Percentiles rank a stretch among this genome's conserved stretches.
Evolutionary conservation across 768 basidiomycete genomes (phyloP).

Genomic region (Cystofilobasidium ferigula): DNA sequence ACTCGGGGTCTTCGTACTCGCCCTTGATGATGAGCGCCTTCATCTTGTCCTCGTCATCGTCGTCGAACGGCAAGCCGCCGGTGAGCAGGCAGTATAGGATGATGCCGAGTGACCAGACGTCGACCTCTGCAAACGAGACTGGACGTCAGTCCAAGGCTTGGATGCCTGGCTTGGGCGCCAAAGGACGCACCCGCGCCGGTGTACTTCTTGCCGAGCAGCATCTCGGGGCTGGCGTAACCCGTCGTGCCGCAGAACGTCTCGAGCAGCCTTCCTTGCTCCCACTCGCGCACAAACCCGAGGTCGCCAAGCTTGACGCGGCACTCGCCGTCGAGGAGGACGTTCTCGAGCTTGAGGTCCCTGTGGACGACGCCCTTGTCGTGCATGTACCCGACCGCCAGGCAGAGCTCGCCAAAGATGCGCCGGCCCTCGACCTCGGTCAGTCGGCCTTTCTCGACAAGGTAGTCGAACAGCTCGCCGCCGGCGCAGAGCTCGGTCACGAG

Average conservation of each 20-base stretch:
- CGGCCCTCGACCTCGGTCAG: conserved; percentile 72
- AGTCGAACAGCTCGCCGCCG: conserved; percentile 96
- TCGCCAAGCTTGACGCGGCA: conserved; percentile 88
- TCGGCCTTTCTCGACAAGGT: conserved; percentile 87
- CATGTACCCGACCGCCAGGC: conserved; percentile 82
- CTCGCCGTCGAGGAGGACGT: conserved; percentile 79
- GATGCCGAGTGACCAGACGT: conserved; percentile 87
- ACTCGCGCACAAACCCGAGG: conserved; percentile 89
- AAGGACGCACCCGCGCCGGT: conserved; percentile 61
- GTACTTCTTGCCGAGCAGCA: conserved; percentile 77
- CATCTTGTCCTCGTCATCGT: conserved; percentile 61
- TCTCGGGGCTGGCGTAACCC: conserved; percentile 74
- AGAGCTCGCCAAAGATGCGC: conserved; percentile 87
- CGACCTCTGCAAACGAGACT: conserved; percentile 63
- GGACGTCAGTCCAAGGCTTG: not conserved
- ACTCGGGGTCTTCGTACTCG: conserved; percentile 81
- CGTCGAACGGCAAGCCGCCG: conserved; percentile 79
- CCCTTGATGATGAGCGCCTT: conserved; percentile 69
- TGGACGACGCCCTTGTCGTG: conserved; percentile 91
- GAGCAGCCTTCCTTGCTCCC: conserved; percentile 58
- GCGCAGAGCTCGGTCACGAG: conserved; percentile 93
- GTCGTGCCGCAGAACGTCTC: conserved; percentile 95
- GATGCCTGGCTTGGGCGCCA: not conserved
- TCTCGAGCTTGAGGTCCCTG: conserved; percentile 92
- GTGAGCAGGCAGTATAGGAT: conserved; percentile 83